Percentiles rank a stretch among this genome's conserved stretches.
Evolutionary conservation across 2,329 filamentous ascomycete genomes (phyloP).

Genomic region (Clonostachys byssicola): DNA sequence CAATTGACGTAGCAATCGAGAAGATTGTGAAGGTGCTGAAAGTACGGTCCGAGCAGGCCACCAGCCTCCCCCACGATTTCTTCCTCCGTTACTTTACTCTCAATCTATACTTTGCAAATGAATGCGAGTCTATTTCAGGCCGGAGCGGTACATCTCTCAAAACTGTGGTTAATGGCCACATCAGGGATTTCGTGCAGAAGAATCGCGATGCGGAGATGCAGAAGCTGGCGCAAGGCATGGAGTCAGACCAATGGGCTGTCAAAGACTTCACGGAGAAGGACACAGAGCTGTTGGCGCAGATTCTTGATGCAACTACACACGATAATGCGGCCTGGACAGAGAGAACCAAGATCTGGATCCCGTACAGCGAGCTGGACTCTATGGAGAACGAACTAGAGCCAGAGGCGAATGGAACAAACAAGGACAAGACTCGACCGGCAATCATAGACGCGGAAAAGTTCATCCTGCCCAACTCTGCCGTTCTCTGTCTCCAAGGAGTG

Average conservation of each 20-base stretch:
- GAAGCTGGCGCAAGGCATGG: constrained; percentile 70
- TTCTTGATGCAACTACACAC: constrained; percentile 66
- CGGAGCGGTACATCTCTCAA: constrained; percentile 73
- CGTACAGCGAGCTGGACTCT: constrained; percentile 25
- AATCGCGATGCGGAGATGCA: constrained; percentile 72
- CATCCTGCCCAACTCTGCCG: constrained; percentile 78
- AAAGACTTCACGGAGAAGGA: constrained; percentile 68
- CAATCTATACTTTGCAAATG: constrained; percentile 78
- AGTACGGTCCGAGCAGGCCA: constrained; percentile 71
- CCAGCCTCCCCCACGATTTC: constrained; percentile 59
- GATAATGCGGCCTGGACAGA: constrained; percentile 66
- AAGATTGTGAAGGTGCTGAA: constrained; percentile 72
- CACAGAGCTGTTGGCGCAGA: constrained; percentile 53
- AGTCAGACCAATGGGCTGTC: constrained; percentile 75
- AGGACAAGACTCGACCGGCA: constrained; percentile 67
- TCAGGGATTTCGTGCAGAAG: constrained; percentile 72
- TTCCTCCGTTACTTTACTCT: constrained; percentile 82
- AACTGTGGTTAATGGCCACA: constrained; percentile 75
- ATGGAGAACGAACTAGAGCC: constrained; percentile 24
- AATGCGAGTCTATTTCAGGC: constrained; percentile 81
- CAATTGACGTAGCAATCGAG: constrained; percentile 76
- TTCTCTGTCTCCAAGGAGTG: constrained; percentile 76
- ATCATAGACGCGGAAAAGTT: constrained; percentile 81
- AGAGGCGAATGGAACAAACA: constrained; percentile 45
- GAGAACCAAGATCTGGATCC: constrained; percentile 53